Evolutionary conservation across 2,329 filamentous ascomycete species (phyloP).

Genomic region (Lachnellula willkommii): DNA sequence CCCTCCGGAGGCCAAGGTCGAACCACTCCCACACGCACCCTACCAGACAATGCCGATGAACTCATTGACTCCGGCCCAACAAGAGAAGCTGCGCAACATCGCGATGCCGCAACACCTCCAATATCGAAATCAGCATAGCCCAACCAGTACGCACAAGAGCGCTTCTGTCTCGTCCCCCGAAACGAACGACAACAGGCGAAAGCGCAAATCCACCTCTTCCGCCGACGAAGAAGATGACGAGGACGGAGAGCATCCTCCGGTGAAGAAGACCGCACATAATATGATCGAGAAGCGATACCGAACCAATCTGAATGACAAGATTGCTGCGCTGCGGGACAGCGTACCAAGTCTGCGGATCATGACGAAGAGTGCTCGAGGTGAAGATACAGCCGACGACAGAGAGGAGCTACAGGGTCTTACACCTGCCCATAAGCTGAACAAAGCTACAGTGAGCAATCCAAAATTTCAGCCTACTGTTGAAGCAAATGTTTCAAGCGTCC

Average conservation of each 20-base stretch:
- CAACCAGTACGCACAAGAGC: conserved; percentile 44
- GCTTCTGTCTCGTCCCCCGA: conserved; percentile 56
- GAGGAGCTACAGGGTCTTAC: conserved; percentile 78
- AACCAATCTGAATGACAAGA: conserved; percentile 96
- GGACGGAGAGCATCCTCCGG: conserved; percentile 51
- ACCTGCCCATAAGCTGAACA: conserved; percentile 91
- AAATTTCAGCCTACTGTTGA: background rate
- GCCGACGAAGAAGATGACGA: conserved; percentile 58
- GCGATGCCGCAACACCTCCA: conserved; percentile 60
- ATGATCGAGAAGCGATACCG: conserved; percentile 98
- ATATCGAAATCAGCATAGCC: conserved; percentile 46
- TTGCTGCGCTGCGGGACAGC: conserved; percentile 83
- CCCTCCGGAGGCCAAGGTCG: conserved; percentile 24
- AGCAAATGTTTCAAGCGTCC: background rate
- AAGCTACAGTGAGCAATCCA: conserved; percentile 65
- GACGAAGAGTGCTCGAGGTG: conserved; percentile 64
- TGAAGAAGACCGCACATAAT: conserved; percentile 94
- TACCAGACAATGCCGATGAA: conserved; percentile 32
- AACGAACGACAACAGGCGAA: conserved; percentile 48
- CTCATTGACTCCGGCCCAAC: conserved; percentile 51
- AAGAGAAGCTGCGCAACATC: conserved; percentile 57
- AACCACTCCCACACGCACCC: conserved; percentile 16
- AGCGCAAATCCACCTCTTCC: conserved; percentile 63
- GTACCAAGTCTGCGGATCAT: conserved; percentile 85
- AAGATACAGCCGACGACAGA: conserved; percentile 66